Evolutionary conservation across 495 filamentous ascomycete species (phyloP), one percentile per base, ranked within the genome.

Genomic region (Xylaria telfairii): DNA sequence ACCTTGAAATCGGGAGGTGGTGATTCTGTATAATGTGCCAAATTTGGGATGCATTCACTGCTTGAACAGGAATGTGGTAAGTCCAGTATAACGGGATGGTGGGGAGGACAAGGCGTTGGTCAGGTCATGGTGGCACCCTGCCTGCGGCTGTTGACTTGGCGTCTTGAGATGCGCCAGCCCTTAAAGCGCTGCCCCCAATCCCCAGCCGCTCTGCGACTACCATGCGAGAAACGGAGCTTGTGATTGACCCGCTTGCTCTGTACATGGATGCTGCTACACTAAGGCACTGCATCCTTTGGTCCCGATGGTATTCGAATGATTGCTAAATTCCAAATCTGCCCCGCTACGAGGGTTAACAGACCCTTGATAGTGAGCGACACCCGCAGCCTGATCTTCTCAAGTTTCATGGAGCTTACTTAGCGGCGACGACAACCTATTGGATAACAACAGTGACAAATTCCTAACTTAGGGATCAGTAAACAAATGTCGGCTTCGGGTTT

Each of bases 271-370:
- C 15, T 10, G 34, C 53, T 57, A 30, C 24, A 34, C 61, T 64
- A 51, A 65, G 15, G 63, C 46, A 65, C 15, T 53, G 46, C 63
- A 65, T 65, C 49, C 32, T 65, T n/a, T 64, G 32, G 61, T 39
- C 6, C 41, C 61, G 21, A 53, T 66, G n/a, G 64, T 30, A 53
- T 47, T 49, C 21, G 47, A 41, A 30, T 24, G 19, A 49, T 60
- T 28, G 26, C 32, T 28, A n/a, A 69, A 69, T 69, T 69, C 57
- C 67, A 69, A 69, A 69, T 69, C 57, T 37, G 30, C 42, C 44
- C 67, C 42, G 46, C 44, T 13, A 21, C 57, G 57, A 42, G 67
- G 67, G 47, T 44, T 44, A 32, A 67, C 32, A 47, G 10, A 64
- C 32, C 61, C 39, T 37, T 47, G 41, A 47, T 37, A 32, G 26